These are phyloP conservation scores for Carex pumila DNA, from an alignment of 176 grass and related monocot species.

Conservation along the genomic window DNA sequence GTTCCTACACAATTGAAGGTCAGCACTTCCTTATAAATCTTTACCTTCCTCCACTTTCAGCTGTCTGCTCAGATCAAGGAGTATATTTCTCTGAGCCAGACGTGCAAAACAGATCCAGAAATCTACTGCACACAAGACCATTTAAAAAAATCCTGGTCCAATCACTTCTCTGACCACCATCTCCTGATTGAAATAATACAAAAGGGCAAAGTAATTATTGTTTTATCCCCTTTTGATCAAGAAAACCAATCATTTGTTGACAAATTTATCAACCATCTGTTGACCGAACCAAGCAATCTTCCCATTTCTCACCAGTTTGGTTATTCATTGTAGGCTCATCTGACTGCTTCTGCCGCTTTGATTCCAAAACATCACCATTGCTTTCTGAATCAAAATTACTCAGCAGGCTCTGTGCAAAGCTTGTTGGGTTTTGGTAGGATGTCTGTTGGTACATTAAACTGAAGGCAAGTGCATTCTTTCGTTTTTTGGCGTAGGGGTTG, in stretches of 20 bases:
- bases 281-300: background rate
- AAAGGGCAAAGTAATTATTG: background rate
- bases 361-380: slow-evolving; percentile 18
- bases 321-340: background rate
- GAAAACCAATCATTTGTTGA: background rate
- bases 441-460: slow-evolving; percentile 30
- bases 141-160: background rate
- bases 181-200: background rate
- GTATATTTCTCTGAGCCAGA: background rate
- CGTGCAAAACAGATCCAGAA: background rate
- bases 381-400: slow-evolving; percentile 25
- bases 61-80: background rate
- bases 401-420: background rate
- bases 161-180: background rate
- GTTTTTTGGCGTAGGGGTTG: slow-evolving; percentile 41
- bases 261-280: background rate
- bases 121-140: background rate
- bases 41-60: background rate
- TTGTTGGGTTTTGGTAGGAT: background rate
- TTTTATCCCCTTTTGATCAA: too few species aligned
- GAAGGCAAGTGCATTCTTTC: slow-evolving; percentile 51
- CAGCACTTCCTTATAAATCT: too few species aligned
- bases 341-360: slow-evolving; percentile 6
- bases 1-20: slow-evolving; percentile 1
- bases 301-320: background rate